Conservation (phyloP, 495 filamentous ascomycete species). For the Penicillium samsonianum region DNA sequence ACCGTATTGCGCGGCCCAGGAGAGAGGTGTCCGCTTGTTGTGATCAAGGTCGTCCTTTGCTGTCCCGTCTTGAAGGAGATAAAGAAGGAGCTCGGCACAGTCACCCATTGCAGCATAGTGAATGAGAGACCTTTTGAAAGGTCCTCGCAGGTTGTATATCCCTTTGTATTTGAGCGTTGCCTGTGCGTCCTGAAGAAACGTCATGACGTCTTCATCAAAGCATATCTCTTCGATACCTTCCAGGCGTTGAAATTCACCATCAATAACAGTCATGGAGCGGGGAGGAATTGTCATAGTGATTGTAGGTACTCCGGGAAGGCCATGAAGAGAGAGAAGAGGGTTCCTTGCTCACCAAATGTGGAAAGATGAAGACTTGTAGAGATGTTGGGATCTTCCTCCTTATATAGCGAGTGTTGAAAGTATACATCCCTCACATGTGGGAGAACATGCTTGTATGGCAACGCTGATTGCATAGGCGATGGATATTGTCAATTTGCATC, state of each 20-base stretch:
- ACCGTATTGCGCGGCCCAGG: conserved; percentile 12
- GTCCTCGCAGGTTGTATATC: neutral
- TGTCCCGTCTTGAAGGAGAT: conserved; percentile 1
- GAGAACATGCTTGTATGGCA: no score
- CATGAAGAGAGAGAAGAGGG: no score
- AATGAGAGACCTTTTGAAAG: conserved; percentile 9
- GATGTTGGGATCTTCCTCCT: no score
- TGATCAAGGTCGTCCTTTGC: conserved; percentile 8
- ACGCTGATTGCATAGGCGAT: no score
- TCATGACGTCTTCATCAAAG: neutral
- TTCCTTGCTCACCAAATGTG: no score
- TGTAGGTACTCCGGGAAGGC: no score
- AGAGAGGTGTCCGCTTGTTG: conserved; percentile 15
- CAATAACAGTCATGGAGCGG: neutral
- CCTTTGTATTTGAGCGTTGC: neutral
- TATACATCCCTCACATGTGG: no score
- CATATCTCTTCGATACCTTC: neutral
- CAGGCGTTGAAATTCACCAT: neutral
- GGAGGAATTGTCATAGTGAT: neutral
- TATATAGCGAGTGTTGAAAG: no score
- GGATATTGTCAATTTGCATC: no score
- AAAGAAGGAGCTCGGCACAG: conserved; percentile 11
- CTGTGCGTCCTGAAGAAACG: neutral
- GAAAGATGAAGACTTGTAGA: no score
- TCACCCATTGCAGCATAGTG: conserved; percentile 15